A percentile compares a stretch with the other conserved stretches of the same genome.
These are phyloP conservation scores for Zasmidium citrigriseum DNA, from an alignment of 2,329 filamentous ascomycete species.

Conservation along the genomic window DNA sequence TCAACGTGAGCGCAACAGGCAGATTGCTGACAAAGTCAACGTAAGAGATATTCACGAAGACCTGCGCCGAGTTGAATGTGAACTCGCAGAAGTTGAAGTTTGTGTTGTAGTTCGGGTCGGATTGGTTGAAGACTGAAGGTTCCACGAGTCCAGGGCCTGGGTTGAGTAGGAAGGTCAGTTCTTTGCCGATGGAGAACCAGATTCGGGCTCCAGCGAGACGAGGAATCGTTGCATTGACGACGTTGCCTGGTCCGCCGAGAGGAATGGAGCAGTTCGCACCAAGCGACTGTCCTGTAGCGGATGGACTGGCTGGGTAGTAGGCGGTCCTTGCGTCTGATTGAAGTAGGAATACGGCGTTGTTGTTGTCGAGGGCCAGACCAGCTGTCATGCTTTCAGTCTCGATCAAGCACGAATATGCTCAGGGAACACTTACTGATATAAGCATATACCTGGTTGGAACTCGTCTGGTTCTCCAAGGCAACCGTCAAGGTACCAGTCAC, in stretches of 20 bases:
- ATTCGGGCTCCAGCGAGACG: conserved; percentile 40
- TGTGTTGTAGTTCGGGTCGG: conserved; percentile 48
- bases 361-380: conserved; percentile 37
- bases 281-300: conserved; percentile 38
- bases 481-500: conserved; percentile 32
- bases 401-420: not conserved
- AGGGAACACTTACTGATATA: conserved; percentile 52
- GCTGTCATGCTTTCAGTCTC: conserved; percentile 18
- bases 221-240: conserved; percentile 35
- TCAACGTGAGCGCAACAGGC: conserved; percentile 42
- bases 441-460: conserved; percentile 35
- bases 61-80: conserved; percentile 48
- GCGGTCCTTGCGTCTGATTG: conserved; percentile 37
- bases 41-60: conserved; percentile 49
- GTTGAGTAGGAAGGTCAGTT: conserved; percentile 37
- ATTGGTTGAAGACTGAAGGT: conserved; percentile 37
- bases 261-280: conserved; percentile 45
- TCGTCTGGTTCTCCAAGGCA: conserved; percentile 35
- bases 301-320: conserved; percentile 37
- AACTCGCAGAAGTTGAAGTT: conserved; percentile 51
- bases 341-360: conserved; percentile 35
- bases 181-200: conserved; percentile 37
- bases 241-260: conserved; percentile 40
- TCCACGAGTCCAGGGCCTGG: conserved; percentile 39
- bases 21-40: conserved; percentile 44